These are phyloP conservation scores for Singerocomus inundabilis DNA, from an alignment of 1,284 basidiomycete species.

Conservation along the genomic window DNA sequence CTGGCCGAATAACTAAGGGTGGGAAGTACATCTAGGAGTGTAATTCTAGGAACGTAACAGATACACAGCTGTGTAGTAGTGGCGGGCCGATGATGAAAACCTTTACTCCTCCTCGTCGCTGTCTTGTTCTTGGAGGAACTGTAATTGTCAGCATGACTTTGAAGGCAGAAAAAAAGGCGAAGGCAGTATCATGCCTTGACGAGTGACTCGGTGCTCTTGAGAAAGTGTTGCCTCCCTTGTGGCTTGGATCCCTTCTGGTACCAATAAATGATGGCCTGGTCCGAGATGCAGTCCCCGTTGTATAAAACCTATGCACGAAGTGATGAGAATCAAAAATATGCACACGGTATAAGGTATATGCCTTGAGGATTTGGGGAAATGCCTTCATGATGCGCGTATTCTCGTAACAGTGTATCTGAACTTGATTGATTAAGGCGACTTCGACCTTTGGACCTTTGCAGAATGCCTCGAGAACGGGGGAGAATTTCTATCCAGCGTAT, in stretches of 20 bases:
- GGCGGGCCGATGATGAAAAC: neutral
- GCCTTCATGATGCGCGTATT: slow-evolving; percentile 92
- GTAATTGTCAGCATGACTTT: slow-evolving; percentile 18
- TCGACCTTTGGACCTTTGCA: slow-evolving; percentile 84
- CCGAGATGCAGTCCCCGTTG: slow-evolving; percentile 91
- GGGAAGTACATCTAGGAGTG: slow-evolving; percentile 15
- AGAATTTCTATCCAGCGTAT: slow-evolving; percentile 58
- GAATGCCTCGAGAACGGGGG: slow-evolving; percentile 86
- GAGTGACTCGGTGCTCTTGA: slow-evolving; percentile 83
- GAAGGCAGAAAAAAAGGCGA: slow-evolving; percentile 4
- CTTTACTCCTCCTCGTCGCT: slow-evolving; percentile 66
- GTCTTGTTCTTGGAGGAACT: slow-evolving; percentile 81
- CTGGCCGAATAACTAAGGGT: neutral
- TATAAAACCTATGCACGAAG: slow-evolving; percentile 70
- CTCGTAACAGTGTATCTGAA: slow-evolving; percentile 94
- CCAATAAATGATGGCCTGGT: slow-evolving; percentile 98
- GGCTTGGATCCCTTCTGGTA: slow-evolving; percentile 94
- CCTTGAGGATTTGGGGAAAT: slow-evolving; percentile 93
- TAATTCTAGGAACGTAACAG: slow-evolving; percentile 18
- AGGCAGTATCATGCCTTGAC: slow-evolving; percentile 70
- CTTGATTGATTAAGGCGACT: slow-evolving; percentile 89
- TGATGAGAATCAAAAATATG: neutral
- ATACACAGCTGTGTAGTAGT: slow-evolving; percentile 15
- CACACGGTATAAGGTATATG: slow-evolving; percentile 26
- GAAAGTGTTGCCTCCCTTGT: slow-evolving; percentile 92